Percentiles rank a stretch among this genome's conserved stretches.
These are phyloP conservation scores for Linderniella brevidens DNA, from an alignment of 257 asterid species.

Conservation along the genomic window DNA sequence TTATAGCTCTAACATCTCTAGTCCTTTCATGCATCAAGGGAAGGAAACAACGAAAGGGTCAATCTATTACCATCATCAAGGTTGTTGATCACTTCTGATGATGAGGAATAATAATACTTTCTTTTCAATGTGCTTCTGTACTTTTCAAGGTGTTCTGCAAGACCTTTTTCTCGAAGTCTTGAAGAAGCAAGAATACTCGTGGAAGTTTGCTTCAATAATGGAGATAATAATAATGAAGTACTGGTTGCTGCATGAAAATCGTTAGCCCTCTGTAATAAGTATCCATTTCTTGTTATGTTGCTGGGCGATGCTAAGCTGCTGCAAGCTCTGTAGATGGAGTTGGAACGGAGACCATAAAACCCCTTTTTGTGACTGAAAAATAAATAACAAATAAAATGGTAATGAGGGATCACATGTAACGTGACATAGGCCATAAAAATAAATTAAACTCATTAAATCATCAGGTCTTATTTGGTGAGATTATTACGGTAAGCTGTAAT, in stretches of 20 bases:
- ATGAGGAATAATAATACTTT: constrained; percentile 20
- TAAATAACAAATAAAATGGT: not conserved
- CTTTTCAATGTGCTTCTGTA: constrained; percentile 21
- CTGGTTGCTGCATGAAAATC: constrained; percentile 13
- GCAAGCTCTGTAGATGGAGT: constrained; percentile 24
- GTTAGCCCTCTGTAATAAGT: constrained; percentile 15
- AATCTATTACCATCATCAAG: constrained; percentile 30
- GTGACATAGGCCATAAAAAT: no score
- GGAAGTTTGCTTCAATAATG: no score
- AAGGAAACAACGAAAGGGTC: constrained; percentile 29
- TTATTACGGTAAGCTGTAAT: constrained; percentile 27
- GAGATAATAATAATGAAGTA: constrained; percentile 5
- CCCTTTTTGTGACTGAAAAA: constrained; percentile 30
- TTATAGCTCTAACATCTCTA: constrained; percentile 10
- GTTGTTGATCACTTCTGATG: constrained; percentile 13
- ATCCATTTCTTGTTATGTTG: constrained; percentile 12
- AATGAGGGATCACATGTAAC: no score
- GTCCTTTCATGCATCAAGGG: constrained; percentile 18
- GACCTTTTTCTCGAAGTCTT: constrained; percentile 18
- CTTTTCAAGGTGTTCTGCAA: constrained; percentile 3
- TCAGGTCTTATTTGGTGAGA: no score
- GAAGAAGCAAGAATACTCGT: constrained; percentile 9
- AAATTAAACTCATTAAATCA: no score
- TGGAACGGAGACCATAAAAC: constrained; percentile 19
- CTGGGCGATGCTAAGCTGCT: constrained; percentile 17